Conservation (phyloP, 805 yeast genomes). For the Saccharomycopsis fodiens region DNA sequence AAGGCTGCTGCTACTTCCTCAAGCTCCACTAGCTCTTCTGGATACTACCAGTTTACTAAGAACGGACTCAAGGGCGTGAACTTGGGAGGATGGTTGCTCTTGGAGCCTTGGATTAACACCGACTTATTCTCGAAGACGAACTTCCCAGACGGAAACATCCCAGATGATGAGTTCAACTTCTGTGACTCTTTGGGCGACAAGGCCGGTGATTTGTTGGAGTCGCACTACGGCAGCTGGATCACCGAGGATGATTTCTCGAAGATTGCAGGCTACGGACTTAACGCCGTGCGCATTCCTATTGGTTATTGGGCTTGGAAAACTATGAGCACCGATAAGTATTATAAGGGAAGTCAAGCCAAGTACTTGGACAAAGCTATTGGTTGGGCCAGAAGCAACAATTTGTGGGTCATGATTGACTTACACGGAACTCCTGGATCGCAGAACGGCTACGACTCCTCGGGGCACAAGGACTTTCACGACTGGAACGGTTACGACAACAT, state of each 20-base stretch:
- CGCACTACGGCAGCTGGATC: slow-evolving; percentile 54
- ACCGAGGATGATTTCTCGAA: slow-evolving; percentile 49
- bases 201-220: slow-evolving; percentile 35
- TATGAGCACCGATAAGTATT: slow-evolving; percentile 40
- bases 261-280: slow-evolving; percentile 48
- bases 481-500: slow-evolving; percentile 36
- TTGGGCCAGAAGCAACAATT: slow-evolving; percentile 56
- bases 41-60: slow-evolving; percentile 15
- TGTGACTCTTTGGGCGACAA: slow-evolving; percentile 43
- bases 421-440: slow-evolving; percentile 85
- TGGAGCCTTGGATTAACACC: slow-evolving; percentile 68
- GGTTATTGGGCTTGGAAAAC: slow-evolving; percentile 69
- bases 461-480: slow-evolving; percentile 40
- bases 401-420: slow-evolving; percentile 67
- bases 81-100: slow-evolving; percentile 69
- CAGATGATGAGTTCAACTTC: slow-evolving; percentile 55
- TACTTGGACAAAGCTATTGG: slow-evolving; percentile 58
- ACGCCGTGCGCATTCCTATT: slow-evolving; percentile 66
- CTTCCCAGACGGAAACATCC: slow-evolving; percentile 31
- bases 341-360: slow-evolving; percentile 42
- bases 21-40: background rate
- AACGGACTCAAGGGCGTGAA: slow-evolving; percentile 37
- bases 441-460: slow-evolving; percentile 81
- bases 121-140: slow-evolving; percentile 39
- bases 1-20: too few species aligned